Conservation (phyloP, 495 filamentous ascomycete genomes). For the Jackrogersella minutella region DNA sequence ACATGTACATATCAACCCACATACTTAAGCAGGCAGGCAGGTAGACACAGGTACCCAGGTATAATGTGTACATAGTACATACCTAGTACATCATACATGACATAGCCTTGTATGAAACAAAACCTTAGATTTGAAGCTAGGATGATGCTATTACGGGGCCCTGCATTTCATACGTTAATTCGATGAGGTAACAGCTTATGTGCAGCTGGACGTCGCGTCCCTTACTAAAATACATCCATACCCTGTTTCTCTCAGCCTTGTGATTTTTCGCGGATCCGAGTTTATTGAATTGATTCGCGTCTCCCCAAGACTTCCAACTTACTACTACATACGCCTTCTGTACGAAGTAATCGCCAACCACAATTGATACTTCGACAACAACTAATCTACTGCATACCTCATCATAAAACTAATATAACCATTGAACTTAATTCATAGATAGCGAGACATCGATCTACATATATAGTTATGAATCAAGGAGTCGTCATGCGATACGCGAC, state of each 20-base stretch:
- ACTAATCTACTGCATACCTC: not conserved
- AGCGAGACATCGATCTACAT: not conserved
- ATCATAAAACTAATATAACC: too few species aligned
- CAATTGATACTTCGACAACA: not conserved
- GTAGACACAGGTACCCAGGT: not conserved
- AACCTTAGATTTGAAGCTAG: too few species aligned
- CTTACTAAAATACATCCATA: too few species aligned
- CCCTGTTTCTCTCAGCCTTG: slow-evolving; percentile 23
- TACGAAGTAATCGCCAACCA: too few species aligned
- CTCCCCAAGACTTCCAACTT: not conserved
- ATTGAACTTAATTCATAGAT: not conserved
- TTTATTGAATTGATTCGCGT: slow-evolving; percentile 21
- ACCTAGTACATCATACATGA: too few species aligned
- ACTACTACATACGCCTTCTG: too few species aligned
- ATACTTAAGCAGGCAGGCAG: too few species aligned
- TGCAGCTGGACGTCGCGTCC: too few species aligned
- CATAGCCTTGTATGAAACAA: too few species aligned
- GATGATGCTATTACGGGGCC: not conserved
- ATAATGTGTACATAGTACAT: too few species aligned
- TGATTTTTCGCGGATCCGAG: not conserved
- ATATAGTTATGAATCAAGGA: not conserved
- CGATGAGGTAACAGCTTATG: too few species aligned
- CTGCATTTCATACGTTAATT: not conserved
- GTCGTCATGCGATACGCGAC: slow-evolving; percentile 15
- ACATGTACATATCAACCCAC: too few species aligned